Evolutionary conservation across 2,329 filamentous ascomycete genomes (phyloP).

Genomic region (Didymella segeticola): DNA sequence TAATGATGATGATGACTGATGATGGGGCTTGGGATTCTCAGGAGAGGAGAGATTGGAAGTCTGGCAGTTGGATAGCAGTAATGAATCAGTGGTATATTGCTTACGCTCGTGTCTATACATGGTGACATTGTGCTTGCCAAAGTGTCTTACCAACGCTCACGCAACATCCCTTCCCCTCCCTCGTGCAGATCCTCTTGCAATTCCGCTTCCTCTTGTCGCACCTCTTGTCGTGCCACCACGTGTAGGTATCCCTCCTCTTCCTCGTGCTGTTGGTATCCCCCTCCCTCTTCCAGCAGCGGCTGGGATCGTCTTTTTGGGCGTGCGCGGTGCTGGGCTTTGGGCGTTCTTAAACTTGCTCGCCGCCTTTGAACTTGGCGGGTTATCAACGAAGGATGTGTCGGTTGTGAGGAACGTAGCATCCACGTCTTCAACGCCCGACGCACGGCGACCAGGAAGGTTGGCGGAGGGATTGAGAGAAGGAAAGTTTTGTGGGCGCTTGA

Average conservation of each 20-base stretch:
- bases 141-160: not conserved
- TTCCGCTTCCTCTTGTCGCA: constrained; percentile 44
- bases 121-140: not conserved
- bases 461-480: constrained; percentile 30
- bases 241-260: constrained; percentile 42
- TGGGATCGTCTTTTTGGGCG: constrained; percentile 27
- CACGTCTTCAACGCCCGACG: constrained; percentile 52
- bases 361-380: constrained; percentile 68
- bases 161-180: constrained; percentile 42
- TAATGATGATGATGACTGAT: constrained; percentile 23
- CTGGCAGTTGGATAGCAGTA: constrained; percentile 9
- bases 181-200: constrained; percentile 44
- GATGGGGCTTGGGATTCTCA: not conserved
- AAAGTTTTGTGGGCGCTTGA: constrained; percentile 57
- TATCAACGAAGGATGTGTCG: constrained; percentile 88
- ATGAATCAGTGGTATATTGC: constrained; percentile 18
- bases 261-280: constrained; percentile 45
- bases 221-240: constrained; percentile 42
- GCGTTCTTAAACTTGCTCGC: constrained; percentile 51
- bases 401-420: constrained; percentile 95
- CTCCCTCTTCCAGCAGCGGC: constrained; percentile 35
- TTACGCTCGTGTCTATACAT: constrained; percentile 6
- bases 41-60: not conserved
- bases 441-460: constrained; percentile 28
- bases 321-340: constrained; percentile 35